These are phyloP conservation scores for Claviceps arundinis DNA, from an alignment of 2,329 filamentous ascomycete genomes.

Conservation along the genomic window DNA sequence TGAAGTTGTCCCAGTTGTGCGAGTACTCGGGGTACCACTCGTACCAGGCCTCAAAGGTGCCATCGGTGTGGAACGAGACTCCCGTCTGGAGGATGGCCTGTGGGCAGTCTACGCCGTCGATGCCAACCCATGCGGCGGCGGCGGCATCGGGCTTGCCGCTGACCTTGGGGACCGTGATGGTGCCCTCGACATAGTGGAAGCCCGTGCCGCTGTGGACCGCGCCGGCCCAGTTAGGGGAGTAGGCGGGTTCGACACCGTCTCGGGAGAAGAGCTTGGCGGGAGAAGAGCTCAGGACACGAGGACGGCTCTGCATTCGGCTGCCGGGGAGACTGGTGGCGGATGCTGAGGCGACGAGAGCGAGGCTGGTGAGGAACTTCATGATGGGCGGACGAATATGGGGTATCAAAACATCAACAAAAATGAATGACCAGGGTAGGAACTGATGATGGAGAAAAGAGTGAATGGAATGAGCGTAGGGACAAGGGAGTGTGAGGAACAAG, in stretches of 20 bases:
- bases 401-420: neutral
- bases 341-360: neutral
- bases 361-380: neutral
- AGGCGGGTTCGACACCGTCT: neutral
- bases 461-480: no score
- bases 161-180: conserved; percentile 16
- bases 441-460: no score
- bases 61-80: conserved; percentile 23
- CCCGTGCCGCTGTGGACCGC: conserved; percentile 15
- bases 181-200: conserved; percentile 16
- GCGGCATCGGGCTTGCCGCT: conserved; percentile 8
- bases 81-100: conserved; percentile 29
- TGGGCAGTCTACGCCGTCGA: conserved; percentile 31
- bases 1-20: conserved; percentile 23
- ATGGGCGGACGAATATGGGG: neutral
- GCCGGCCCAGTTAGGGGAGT: conserved; percentile 16
- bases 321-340: neutral
- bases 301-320: neutral
- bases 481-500: no score
- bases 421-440: neutral
- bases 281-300: neutral
- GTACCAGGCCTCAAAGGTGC: conserved; percentile 30
- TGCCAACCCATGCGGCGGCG: conserved; percentile 31
- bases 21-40: conserved; percentile 24
- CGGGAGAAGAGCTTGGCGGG: neutral